Evolutionary conservation across 331 rosid species (phyloP).

Genomic region (Rhamnella rubrinervis): DNA sequence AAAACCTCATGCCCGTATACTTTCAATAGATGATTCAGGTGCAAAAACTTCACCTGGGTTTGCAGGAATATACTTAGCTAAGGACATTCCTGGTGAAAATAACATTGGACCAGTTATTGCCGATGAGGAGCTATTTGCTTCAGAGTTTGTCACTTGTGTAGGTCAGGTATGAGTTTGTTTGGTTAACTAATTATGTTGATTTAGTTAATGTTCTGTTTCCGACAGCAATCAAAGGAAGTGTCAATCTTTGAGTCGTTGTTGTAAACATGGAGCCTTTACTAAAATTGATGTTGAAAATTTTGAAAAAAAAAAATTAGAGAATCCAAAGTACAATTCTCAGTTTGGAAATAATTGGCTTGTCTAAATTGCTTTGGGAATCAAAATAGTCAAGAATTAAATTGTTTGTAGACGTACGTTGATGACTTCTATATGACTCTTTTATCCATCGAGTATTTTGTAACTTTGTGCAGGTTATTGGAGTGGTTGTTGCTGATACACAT

Average conservation of each 20-base stretch:
- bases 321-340: too few species aligned
- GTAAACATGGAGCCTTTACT: background rate
- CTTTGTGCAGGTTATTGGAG: constrained; percentile 67
- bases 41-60: constrained; percentile 76
- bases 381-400: background rate
- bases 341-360: background rate
- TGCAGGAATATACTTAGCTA: constrained; percentile 64
- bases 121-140: constrained; percentile 88
- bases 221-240: background rate
- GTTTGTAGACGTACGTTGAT: background rate
- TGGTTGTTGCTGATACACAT: constrained; percentile 92
- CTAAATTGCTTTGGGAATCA: background rate
- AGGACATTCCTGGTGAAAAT: constrained; percentile 70
- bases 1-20: constrained; percentile 86
- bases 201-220: background rate
- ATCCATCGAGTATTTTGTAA: constrained; percentile 10
- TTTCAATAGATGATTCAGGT: constrained; percentile 58
- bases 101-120: constrained; percentile 64
- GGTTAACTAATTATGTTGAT: constrained; percentile 25
- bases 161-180: constrained; percentile 67
- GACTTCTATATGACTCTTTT: constrained; percentile 11
- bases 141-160: constrained; percentile 75
- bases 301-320: too few species aligned
- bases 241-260: background rate
- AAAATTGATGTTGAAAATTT: too few species aligned